Evolutionary conservation across 108 stramenopile genomes (phyloP), one percentile per base, ranked within the genome.

Genomic region (Aurantiochytrium sp.): DNA sequence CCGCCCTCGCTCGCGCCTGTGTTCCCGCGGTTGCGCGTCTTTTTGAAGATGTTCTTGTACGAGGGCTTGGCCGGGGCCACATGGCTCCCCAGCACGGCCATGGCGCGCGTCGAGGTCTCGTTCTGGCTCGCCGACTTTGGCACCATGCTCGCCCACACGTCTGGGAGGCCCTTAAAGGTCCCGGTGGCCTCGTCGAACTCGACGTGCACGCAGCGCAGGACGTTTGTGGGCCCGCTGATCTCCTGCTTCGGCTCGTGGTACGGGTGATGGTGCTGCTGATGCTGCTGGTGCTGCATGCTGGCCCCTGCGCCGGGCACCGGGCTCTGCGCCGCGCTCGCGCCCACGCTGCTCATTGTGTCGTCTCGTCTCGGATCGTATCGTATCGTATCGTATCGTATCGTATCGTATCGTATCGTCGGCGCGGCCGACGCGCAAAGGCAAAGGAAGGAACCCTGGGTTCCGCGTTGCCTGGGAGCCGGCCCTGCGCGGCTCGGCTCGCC

Each of bases 111-210:
- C 4, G 12, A 4, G 17, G n/a, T 54, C 8, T 31, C 53, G 22
- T 55, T 31, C 88, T 86, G 50, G 39, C 55, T 34, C 52, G 85
- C 65, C 4, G 86, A 87, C 32, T 36, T 22, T 3, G 89, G 89
- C 42, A 90, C 42, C n/a, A 81, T 27, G 42, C 36, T 87, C 22
- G 87, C 89, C 89, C 89, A 90, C 39, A 37, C 87, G 22, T 73
- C 69, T 10, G 89, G 89, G 12, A 90, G 48, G 42, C 89, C 89
- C 34, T 68, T 81, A 45, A 90, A 90, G 12, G 89, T 87, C 21
- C 87, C 45, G 36, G 39, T 48, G 2, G 73, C 45, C 22, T 69
- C 55, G 36, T 89, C 88, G 69, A 69, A 89, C n/a, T 89, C 88
- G 22, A 89, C 88, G 55, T 89, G 88, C n/a, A 89, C 34, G 37